Percentiles rank a stretch among this genome's conserved stretches.
Conservation (phyloP, 768 basidiomycete species). For the Podaxis sp. region DNA sequence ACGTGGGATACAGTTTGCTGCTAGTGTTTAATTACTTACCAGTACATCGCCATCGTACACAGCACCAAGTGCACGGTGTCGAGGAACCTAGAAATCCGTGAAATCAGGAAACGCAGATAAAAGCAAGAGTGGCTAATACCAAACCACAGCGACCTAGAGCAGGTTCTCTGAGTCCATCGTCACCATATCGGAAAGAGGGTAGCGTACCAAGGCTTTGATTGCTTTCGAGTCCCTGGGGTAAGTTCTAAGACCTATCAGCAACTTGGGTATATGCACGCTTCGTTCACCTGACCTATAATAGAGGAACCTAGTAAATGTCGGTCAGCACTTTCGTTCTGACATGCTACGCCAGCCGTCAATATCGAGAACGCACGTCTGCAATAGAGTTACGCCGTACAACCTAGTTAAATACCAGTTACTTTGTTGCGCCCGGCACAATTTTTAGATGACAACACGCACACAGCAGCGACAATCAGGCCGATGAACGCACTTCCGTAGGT, state of each 20-base stretch:
- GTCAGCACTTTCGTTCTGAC: conserved; percentile 3
- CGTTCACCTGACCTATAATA: conserved; percentile 35
- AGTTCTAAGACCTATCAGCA: conserved; percentile 24
- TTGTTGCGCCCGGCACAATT: too few species aligned
- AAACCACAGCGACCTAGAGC: conserved; percentile 9
- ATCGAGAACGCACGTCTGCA: conserved; percentile 35
- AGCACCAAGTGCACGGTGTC: conserved; percentile 46
- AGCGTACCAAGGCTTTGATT: conserved; percentile 39
- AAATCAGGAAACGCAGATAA: neutral
- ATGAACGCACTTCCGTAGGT: conserved; percentile 47
- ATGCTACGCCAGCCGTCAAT: neutral
- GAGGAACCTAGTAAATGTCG: conserved; percentile 28
- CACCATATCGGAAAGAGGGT: neutral
- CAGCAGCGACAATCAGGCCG: conserved; percentile 40
- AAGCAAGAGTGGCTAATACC: conserved; percentile 5
- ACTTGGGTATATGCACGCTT: neutral
- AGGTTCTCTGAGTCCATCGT: neutral
- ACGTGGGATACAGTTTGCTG: neutral
- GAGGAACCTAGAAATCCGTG: conserved; percentile 31
- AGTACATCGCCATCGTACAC: conserved; percentile 44
- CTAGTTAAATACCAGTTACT: conserved; percentile 21
- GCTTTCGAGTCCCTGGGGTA: conserved; percentile 37
- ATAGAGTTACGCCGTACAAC: conserved; percentile 45
- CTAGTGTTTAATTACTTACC: conserved; percentile 27
- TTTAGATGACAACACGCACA: conserved; percentile 29